Evolutionary conservation across 179 eudicot genomes (phyloP).

Genomic region (Beta lomatogona): DNA sequence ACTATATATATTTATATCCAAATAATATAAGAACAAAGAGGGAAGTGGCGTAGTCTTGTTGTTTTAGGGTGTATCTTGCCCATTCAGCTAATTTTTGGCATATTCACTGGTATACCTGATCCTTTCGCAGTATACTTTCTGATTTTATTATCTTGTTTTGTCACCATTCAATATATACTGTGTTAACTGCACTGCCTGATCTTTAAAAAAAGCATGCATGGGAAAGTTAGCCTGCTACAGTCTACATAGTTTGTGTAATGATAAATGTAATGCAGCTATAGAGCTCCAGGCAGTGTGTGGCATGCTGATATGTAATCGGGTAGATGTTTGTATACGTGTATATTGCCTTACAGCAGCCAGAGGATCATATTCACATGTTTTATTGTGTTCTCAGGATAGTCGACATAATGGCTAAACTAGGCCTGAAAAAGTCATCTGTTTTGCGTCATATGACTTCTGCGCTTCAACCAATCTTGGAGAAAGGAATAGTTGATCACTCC

Average conservation of each 20-base stretch:
- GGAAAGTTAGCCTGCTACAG: constrained; percentile 3
- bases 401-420: constrained; percentile 75
- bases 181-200: not conserved
- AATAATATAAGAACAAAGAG: not conserved
- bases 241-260: not conserved
- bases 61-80: not conserved
- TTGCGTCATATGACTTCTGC: constrained; percentile 73
- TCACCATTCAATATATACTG: no score
- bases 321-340: not conserved
- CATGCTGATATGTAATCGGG: constrained; percentile 2
- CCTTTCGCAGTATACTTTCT: no score
- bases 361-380: not conserved
- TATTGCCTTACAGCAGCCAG: not conserved
- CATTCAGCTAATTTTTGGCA: no score
- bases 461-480: constrained; percentile 84
- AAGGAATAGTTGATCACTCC: constrained; percentile 94
- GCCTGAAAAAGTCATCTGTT: constrained; percentile 69
- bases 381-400: constrained; percentile 55
- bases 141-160: no score
- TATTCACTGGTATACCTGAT: no score
- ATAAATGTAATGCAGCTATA: not conserved
- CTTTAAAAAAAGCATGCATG: constrained; percentile 4
- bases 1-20: not conserved
- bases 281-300: not conserved
- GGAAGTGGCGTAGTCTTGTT: not conserved